phyloP scores from a whole-genome alignment of 2,329 filamentous ascomycete genomes.

The Cladosporium cucumerinum region DNA sequence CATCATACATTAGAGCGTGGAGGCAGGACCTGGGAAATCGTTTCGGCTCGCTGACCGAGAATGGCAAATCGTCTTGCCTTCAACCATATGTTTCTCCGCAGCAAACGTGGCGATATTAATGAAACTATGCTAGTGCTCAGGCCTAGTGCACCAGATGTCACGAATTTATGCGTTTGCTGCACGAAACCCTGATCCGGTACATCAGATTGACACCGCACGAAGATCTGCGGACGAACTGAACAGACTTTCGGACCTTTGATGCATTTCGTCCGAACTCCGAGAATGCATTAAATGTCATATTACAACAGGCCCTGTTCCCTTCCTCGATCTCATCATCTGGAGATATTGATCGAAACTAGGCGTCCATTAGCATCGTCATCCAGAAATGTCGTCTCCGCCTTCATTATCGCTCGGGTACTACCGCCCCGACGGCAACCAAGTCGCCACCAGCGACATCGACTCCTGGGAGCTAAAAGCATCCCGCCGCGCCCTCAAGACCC shows the following conservation, averaged over 20 bases:
- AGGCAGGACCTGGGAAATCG: neutral
- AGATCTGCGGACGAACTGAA: neutral
- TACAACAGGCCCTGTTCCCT: neutral
- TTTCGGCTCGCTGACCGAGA: neutral
- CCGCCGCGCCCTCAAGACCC: neutral
- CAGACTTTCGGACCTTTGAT: neutral
- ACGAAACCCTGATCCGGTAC: neutral
- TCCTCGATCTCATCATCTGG: neutral
- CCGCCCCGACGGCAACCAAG: neutral
- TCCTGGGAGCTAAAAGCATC: neutral
- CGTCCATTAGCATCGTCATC: neutral
- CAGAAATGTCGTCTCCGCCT: neutral
- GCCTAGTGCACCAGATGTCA: neutral
- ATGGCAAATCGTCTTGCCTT: conserved; percentile 5
- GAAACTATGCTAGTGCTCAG: neutral
- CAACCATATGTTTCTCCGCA: conserved; percentile 1
- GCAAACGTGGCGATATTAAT: neutral
- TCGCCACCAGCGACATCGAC: neutral
- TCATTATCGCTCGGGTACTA: neutral
- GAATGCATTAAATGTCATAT: neutral
- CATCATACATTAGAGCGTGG: neutral
- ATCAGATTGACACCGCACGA: neutral
- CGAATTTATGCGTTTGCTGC: neutral
- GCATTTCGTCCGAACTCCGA: neutral
- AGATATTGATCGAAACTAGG: neutral